Conservation (phyloP, 2,329 filamentous ascomycete species). For the Sporothrix brunneoviolacea region DNA sequence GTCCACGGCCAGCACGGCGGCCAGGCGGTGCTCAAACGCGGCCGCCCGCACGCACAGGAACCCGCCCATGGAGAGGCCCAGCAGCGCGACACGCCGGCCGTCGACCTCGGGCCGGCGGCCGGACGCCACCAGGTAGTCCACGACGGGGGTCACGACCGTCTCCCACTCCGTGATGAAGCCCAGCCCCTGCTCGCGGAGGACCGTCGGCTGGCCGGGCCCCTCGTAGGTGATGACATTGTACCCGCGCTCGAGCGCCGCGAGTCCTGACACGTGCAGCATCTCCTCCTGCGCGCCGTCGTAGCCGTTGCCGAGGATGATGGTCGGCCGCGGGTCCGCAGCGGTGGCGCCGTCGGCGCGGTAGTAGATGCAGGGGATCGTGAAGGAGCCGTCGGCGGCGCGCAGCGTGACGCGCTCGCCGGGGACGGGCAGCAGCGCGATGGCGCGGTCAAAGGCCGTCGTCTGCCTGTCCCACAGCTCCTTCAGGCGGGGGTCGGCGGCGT, state of each 20-base stretch:
- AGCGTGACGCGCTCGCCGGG: slow-evolving; percentile 27
- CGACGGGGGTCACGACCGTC: slow-evolving; percentile 31
- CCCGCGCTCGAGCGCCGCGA: slow-evolving; percentile 31
- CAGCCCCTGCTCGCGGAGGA: slow-evolving; percentile 33
- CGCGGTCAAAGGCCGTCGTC: slow-evolving; percentile 25
- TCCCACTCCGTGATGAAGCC: slow-evolving; percentile 41
- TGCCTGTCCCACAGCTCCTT: slow-evolving; percentile 26
- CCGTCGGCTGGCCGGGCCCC: slow-evolving; percentile 37
- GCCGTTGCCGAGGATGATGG: slow-evolving; percentile 35
- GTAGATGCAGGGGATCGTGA: slow-evolving; percentile 32
- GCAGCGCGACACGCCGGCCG: slow-evolving; percentile 27
- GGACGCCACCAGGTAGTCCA: slow-evolving; percentile 31
- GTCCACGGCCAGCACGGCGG: slow-evolving; percentile 33
- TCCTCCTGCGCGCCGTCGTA: slow-evolving; percentile 40
- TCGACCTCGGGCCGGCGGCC: slow-evolving; percentile 25
- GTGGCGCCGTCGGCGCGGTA: slow-evolving; percentile 20
- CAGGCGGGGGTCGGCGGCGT: slow-evolving; percentile 29
- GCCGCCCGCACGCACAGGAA: slow-evolving; percentile 35
- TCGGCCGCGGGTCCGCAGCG: slow-evolving; percentile 25
- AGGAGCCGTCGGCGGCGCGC: slow-evolving; percentile 22
- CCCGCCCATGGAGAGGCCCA: slow-evolving; percentile 37
- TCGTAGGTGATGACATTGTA: slow-evolving; percentile 40
- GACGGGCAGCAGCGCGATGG: slow-evolving; percentile 23
- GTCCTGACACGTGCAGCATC: slow-evolving; percentile 31
- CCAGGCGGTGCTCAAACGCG: slow-evolving; percentile 36